Evolutionary conservation across 169 alveolate genomes (phyloP).

Genomic region (Plasmodium gonderi): DNA sequence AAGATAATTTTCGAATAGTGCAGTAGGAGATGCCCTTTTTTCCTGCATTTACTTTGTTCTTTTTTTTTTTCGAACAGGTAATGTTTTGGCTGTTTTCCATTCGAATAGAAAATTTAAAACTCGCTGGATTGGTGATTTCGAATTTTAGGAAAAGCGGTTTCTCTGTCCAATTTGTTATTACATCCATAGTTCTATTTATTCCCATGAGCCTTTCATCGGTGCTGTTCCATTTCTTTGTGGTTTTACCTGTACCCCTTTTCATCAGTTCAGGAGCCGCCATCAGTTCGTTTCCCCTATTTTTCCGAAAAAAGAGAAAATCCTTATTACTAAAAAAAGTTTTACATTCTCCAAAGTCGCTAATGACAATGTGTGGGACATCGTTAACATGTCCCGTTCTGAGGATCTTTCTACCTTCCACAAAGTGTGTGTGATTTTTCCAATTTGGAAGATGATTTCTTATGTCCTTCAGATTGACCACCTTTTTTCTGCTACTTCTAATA

Average conservation of each 20-base stretch:
- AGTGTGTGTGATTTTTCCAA: not conserved
- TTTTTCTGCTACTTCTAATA: not conserved
- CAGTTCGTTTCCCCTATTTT: constrained; percentile 60
- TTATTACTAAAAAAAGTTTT: constrained; percentile 47
- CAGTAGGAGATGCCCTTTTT: not conserved
- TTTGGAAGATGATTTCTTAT: not conserved
- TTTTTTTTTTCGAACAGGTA: not conserved
- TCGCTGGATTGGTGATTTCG: not conserved
- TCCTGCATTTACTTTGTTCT: not conserved
- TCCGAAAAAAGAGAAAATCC: constrained; percentile 54
- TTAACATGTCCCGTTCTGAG: not conserved
- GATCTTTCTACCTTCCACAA: not conserved
- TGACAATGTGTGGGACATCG: constrained; percentile 21
- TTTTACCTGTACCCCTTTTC: not conserved
- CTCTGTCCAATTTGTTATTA: not conserved
- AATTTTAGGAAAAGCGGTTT: not conserved
- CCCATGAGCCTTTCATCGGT: not conserved
- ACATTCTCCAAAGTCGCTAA: constrained; percentile 69
- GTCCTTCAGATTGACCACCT: not conserved
- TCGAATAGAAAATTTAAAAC: not conserved
- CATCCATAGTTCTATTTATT: not conserved
- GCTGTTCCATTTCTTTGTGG: not conserved
- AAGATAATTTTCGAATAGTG: not conserved
- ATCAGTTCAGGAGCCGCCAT: constrained; percentile 49
- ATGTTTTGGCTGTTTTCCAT: not conserved